Base-by-base conservation (phyloP, 108 stramenopile species). In the Skeletonema grethae region DNA sequence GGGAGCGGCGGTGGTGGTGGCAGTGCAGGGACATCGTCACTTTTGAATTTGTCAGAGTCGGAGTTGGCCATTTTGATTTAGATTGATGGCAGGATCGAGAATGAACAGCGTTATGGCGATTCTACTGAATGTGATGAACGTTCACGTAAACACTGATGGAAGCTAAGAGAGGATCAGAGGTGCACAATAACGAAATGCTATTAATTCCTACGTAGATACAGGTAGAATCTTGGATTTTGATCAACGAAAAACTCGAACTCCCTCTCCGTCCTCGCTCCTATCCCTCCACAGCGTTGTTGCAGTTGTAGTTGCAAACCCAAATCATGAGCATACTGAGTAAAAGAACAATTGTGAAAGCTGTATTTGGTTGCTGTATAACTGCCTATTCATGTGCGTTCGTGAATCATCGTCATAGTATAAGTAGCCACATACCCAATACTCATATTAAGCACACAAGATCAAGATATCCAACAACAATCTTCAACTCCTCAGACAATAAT, bases 401-500 rank as follows among this genome's bases (percentile, higher is more conserved):
- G 3, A 43, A 43, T n/a, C 15, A 43, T 43, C 41, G 41, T 4
- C 15, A n/a, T n/a, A 15, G 41, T n/a, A n/a, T n/a, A n/a, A n/a
- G n/a, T 3, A 43, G 15, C 4, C 41, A 43, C 13, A 15, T 43
- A 10, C 25, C 25, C 25, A 28, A 1, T 28, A 28, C 25, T 1
- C 25, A 0, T 28, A 28, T 28, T 28, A n/a, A n/a, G 41, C 41
- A 43, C 15, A 4, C 41, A 43, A 43, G n/a, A 53, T 53, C 50
- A 48, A 48, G 16, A 48, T 18, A 48, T 48, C 46, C 46, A 22
- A 22, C 22, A 22, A 53, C 9, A 8, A 53, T 18, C 62, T 18
- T 61, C 10, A 63, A 63, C 62, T 35, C 15, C 18, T 39, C 50
- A 24, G 50, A 53, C 25, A 20, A 67, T 7, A 28, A 50, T 18